Base-by-base conservation (phyloP, 1,284 basidiomycete genomes). In the Ustilago tritici region DNA sequence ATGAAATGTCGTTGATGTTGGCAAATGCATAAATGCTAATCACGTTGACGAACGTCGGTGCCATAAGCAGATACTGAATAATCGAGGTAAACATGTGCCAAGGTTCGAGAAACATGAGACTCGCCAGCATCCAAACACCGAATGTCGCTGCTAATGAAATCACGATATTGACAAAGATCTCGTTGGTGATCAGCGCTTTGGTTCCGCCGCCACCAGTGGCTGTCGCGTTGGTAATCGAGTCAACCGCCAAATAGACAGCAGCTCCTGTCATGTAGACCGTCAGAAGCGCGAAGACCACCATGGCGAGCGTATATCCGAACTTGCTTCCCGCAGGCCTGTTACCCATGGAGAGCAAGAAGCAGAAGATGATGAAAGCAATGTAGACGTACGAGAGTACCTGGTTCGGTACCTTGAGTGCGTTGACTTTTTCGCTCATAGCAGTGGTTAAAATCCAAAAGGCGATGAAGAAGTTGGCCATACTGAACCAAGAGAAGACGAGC, bases 1-100 rank as follows among this genome's bases (percentile, higher is more conserved):
- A 86, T 14, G 66, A 71, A 40, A 79, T 76, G 53, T 84, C 82
- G 63, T 84, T 80, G 40, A 80, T 81, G 73, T 86, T 85, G 76
- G 81, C 83, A 60, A 86, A 84, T 0, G 84, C 83, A 53, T 86
- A 86, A 53, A 86, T 83, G 64, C 77, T 78, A 68, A 86, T 83
- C 40, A 85, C 81, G 61, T 84, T 85, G 69, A 86, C 77, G 56
- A 84, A 84, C 12, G 78, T 81, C 9, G 84, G 84, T 2, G 84
- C 79, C 67, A 86, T 60, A 3, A 86, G 77, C 35, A 85, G 53
- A 49, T 84, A 86, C 74, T 86, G 84, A 10, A 86, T 19, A 54
- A 85, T 66, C 35, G 79, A 82, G 0, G 84, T 86, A 43, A 86
- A 59, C 83, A 86, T 81, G 61, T 86, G 85, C 81, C 78, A 82